Base-by-base conservation (phyloP, 1,139 yeast species). In the Candida anutae region DNA sequence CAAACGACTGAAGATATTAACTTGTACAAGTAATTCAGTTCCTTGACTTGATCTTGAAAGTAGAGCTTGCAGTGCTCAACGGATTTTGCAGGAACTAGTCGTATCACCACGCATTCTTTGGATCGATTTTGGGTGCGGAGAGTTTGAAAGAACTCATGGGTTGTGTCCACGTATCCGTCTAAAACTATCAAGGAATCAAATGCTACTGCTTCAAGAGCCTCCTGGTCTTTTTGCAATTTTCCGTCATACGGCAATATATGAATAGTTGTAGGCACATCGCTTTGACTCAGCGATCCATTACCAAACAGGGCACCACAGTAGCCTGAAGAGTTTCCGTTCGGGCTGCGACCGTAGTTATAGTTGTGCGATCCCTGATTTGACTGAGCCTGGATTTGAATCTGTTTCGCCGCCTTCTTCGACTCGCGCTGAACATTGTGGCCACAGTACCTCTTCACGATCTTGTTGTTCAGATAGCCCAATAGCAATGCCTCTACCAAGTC, bases 1-100 rank as follows among this genome's bases (percentile, higher is more conserved):
- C 88, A 85, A 4, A 87, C 95, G 11, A 82, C 70, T 1, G 94
- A 85, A 1, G 95, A 84, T 2, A 88, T 76, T 13, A 82, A 73
- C 25, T 73, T 74, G 39, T 75, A 79, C 29, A 83, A 55, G 42
- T 74, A 73, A 15, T 67, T 63, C 14, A 58, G 53, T 8, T 64
- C 55, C 15, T 47, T 44, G 18, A 43, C 45, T 17, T 45, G 46
- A 11, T 31, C 27, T 10, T 31, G 46, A 31, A 63, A 59, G 33
- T 43, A 55, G 21, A 54, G 42, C 39, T 51, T 73, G 36, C 79
- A 74, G 45, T 88, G 97, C 42, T 88, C 96, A 18, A 85, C 76
- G 2, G 94, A 79, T 45, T 83, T 77, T 37, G 79, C 71, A 2
- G 95, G 82, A 3, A 84, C 72, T 16, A 88, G 57, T 21, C 90